phyloP scores from a whole-genome alignment of 2,329 filamentous ascomycete genomes.

The Penicillium psychrosexuale region DNA sequence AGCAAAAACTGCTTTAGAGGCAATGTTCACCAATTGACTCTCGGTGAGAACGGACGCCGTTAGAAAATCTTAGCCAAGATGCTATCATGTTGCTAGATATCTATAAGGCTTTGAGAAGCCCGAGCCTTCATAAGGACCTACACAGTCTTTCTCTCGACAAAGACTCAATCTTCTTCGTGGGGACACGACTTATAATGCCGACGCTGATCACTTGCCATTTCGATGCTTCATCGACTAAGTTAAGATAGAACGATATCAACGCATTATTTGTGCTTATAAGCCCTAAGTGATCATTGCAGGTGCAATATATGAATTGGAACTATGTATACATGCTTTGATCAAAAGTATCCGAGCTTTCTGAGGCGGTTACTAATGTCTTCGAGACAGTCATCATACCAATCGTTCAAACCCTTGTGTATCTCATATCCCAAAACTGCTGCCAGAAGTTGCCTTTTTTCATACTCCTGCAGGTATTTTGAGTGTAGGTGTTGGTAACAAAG shows the following conservation, averaged over 20 bases:
- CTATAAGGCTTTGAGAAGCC: not conserved
- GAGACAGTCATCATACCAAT: not conserved
- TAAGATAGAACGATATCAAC: not conserved
- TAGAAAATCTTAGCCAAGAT: not conserved
- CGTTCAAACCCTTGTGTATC: not conserved
- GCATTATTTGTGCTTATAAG: not conserved
- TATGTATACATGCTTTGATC: not conserved
- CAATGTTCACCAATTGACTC: not conserved
- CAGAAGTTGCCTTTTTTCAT: not conserved
- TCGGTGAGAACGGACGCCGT: not conserved
- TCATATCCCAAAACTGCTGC: not conserved
- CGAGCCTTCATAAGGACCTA: not conserved
- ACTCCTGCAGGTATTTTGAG: not conserved
- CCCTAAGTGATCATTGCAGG: not conserved
- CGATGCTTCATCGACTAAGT: not conserved
- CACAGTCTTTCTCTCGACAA: not conserved
- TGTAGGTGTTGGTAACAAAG: not conserved
- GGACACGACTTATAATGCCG: not conserved
- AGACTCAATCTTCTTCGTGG: not conserved
- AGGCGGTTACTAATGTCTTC: not conserved
- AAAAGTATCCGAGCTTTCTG: not conserved
- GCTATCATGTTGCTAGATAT: not conserved
- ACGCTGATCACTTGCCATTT: conserved; percentile 1
- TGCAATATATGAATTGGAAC: not conserved
- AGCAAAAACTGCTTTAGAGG: not conserved